phyloP scores from a whole-genome alignment of 2,329 filamentous ascomycete species.

The Xylariaceae sp. region DNA sequence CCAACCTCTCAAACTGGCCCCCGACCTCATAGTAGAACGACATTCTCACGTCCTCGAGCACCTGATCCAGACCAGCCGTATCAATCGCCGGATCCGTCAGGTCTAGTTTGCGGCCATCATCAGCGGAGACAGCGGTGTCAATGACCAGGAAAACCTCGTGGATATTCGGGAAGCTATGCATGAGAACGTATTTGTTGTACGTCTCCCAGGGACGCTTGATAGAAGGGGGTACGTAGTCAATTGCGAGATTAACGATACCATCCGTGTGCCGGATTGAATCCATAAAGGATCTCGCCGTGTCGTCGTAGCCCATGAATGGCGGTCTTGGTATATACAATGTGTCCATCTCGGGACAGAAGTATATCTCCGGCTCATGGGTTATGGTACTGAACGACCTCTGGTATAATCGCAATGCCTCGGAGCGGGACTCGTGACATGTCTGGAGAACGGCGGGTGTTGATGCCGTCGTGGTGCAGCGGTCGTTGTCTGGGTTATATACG shows the following conservation, averaged over 20 bases:
- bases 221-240: slow-evolving; percentile 42
- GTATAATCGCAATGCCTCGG: slow-evolving; percentile 38
- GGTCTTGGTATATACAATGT: slow-evolving; percentile 38
- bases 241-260: slow-evolving; percentile 37
- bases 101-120: slow-evolving; percentile 20
- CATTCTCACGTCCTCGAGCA: slow-evolving; percentile 29
- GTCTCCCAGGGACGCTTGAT: slow-evolving; percentile 46
- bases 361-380: slow-evolving; percentile 29
- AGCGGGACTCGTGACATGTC: slow-evolving; percentile 39
- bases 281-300: slow-evolving; percentile 38
- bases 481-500: slow-evolving; percentile 34
- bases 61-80: slow-evolving; percentile 19
- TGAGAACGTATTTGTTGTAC: slow-evolving; percentile 45
- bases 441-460: slow-evolving; percentile 39
- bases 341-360: slow-evolving; percentile 31
- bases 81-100: slow-evolving; percentile 25
- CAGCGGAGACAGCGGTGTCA: slow-evolving; percentile 11
- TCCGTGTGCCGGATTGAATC: slow-evolving; percentile 34
- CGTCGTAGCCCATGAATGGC: slow-evolving; percentile 38
- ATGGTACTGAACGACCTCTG: slow-evolving; percentile 33
- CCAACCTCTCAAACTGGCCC: slow-evolving; percentile 12
- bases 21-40: slow-evolving; percentile 31
- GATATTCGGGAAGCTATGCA: slow-evolving; percentile 33
- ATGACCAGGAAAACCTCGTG: slow-evolving; percentile 37
- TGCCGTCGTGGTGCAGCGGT: slow-evolving; percentile 36